Conservation (phyloP, 2,329 filamentous ascomycete species). For the Chalaropsis ovoidea region DNA sequence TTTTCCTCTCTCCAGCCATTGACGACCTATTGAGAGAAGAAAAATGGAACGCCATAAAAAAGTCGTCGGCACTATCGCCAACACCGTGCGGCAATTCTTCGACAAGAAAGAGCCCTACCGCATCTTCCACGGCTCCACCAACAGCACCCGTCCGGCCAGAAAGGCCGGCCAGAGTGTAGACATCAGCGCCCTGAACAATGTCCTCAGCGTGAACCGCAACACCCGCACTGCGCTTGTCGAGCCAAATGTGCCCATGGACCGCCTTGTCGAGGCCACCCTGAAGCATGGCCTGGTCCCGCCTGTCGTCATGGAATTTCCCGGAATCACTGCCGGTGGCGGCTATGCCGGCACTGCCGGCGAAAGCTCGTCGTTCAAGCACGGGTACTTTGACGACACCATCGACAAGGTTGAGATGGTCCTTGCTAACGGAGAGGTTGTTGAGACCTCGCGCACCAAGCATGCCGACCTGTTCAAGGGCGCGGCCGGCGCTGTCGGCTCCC, state of each 20-base stretch:
- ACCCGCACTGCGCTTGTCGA: slow-evolving; percentile 55
- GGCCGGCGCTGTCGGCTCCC: slow-evolving; percentile 56
- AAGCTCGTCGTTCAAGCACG: slow-evolving; percentile 58
- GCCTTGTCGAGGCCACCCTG: slow-evolving; percentile 55
- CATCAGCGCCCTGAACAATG: slow-evolving; percentile 53
- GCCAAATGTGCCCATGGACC: slow-evolving; percentile 67
- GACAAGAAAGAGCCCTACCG: slow-evolving; percentile 50
- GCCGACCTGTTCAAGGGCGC: slow-evolving; percentile 55
- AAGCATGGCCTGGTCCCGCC: slow-evolving; percentile 57
- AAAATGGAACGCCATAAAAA: slow-evolving; percentile 44
- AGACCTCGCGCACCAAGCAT: slow-evolving; percentile 37
- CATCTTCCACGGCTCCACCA: slow-evolving; percentile 68
- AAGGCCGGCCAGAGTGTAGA: slow-evolving; percentile 45
- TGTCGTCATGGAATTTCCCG: slow-evolving; percentile 67
- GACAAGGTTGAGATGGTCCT: slow-evolving; percentile 58
- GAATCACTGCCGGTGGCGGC: slow-evolving; percentile 63
- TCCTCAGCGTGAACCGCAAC: slow-evolving; percentile 51
- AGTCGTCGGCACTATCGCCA: slow-evolving; percentile 40
- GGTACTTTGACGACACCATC: slow-evolving; percentile 60
- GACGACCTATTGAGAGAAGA: too few species aligned
- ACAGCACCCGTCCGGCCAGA: slow-evolving; percentile 52
- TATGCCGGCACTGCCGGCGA: slow-evolving; percentile 63
- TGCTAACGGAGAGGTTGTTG: slow-evolving; percentile 53
- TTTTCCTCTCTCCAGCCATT: background rate
- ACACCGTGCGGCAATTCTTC: slow-evolving; percentile 41